A percentile compares a stretch with the other conserved stretches of the same genome.
Conservation (phyloP, 2,329 filamentous ascomycete species). For the Talaromyces amestolkiae region DNA sequence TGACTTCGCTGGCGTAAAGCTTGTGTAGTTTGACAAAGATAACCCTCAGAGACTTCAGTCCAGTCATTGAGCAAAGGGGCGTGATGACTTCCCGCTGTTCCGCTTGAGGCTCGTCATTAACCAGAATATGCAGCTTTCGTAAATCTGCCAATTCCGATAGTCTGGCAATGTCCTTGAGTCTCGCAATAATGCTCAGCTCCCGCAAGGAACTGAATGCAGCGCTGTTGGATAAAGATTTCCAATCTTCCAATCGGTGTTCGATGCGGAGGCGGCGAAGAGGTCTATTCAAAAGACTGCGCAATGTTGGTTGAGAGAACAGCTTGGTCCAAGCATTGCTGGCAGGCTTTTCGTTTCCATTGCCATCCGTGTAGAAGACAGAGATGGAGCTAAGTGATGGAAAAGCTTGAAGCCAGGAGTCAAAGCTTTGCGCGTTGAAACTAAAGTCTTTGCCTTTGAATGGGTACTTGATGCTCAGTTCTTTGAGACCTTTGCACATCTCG, state of each 20-base stretch:
- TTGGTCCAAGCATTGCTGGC: neutral
- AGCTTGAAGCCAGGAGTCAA: neutral
- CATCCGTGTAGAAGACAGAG: slow-evolving; percentile 5
- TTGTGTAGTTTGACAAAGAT: neutral
- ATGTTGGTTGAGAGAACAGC: neutral
- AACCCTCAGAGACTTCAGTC: slow-evolving; percentile 8
- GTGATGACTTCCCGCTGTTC: neutral
- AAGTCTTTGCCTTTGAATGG: neutral
- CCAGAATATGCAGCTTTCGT: slow-evolving; percentile 5
- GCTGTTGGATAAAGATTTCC: neutral
- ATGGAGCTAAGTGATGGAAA: slow-evolving; percentile 2
- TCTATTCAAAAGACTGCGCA: neutral
- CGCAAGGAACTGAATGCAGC: neutral
- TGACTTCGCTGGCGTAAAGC: neutral
- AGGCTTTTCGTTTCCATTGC: too few species aligned
- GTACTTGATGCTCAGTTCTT: slow-evolving; percentile 3
- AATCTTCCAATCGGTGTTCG: neutral
- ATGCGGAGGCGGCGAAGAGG: slow-evolving; percentile 5
- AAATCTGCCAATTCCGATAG: neutral
- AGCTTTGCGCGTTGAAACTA: neutral
- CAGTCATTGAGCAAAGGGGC: neutral
- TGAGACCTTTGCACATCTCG: neutral
- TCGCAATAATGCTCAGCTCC: slow-evolving; percentile 6
- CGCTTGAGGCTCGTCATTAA: neutral
- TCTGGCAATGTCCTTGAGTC: neutral